A percentile compares a stretch with the other conserved stretches of the same genome.
These are phyloP conservation scores for Radiomyces spectabilis DNA, from an alignment of 192 early-diverging fungal species.

Conservation along the genomic window DNA sequence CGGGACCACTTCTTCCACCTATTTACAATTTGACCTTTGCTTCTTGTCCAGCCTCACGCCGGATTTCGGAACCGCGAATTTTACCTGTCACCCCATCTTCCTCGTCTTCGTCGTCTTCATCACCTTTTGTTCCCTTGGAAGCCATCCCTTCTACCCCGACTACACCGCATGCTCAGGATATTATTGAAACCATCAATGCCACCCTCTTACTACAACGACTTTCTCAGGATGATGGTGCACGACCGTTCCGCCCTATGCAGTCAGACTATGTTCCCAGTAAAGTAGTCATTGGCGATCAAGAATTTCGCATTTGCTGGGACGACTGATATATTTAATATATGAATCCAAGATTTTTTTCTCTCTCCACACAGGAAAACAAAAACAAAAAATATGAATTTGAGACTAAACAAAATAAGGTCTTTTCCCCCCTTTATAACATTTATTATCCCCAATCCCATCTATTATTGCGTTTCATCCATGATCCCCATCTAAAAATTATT, in stretches of 20 bases:
- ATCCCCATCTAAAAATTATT: no score
- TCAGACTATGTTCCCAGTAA: constrained; percentile 9
- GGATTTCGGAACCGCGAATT: neutral
- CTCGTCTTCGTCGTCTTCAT: neutral
- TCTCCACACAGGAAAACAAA: no score
- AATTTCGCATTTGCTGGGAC: constrained; percentile 11
- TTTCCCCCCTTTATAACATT: no score
- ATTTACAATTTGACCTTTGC: neutral
- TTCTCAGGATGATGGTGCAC: constrained; percentile 40
- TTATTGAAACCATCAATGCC: constrained; percentile 24
- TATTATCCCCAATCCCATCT: no score
- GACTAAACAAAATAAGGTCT: no score
- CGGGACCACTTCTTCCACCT: neutral
- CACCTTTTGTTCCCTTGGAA: neutral
- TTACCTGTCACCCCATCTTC: neutral
- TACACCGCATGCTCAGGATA: constrained; percentile 4
- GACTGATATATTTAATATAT: constrained; percentile 6
- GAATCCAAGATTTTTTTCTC: no score
- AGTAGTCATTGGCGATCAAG: constrained; percentile 18
- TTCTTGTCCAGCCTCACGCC: neutral
- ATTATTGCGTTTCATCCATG: no score
- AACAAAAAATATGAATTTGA: no score
- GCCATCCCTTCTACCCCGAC: neutral
- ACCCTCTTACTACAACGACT: constrained; percentile 31
- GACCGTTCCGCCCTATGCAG: constrained; percentile 23